These are phyloP conservation scores for Myxozyma nipponensis DNA, from an alignment of 805 yeast species.

Conservation along the genomic window DNA sequence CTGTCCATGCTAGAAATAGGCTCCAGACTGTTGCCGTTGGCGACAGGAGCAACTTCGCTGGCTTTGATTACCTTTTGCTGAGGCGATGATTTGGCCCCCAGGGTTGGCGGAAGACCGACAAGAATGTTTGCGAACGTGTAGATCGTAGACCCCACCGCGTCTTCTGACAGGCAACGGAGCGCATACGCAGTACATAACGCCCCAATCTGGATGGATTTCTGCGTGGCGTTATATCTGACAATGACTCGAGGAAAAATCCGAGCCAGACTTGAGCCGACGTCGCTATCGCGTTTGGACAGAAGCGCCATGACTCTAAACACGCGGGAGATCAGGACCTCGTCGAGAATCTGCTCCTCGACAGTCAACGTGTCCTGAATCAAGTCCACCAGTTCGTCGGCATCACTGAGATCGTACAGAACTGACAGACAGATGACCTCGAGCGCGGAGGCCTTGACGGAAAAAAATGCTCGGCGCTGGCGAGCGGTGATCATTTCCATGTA, in stretches of 20 bases:
- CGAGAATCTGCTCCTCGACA: conserved; percentile 51
- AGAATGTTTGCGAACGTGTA: conserved; percentile 77
- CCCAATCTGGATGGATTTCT: conserved; percentile 48
- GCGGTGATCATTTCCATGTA: conserved; percentile 52
- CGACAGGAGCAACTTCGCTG: too few species aligned
- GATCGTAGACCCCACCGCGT: conserved; percentile 74
- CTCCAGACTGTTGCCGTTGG: conserved; percentile 5
- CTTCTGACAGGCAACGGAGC: conserved; percentile 67
- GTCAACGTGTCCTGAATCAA: conserved; percentile 51
- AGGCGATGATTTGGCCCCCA: conserved; percentile 1
- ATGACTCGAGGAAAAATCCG: conserved; percentile 44
- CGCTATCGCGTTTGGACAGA: conserved; percentile 40
- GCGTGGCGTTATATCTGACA: conserved; percentile 47
- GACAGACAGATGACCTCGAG: conserved; percentile 63
- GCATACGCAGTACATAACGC: conserved; percentile 63
- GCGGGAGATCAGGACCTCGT: conserved; percentile 49
- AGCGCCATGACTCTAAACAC: conserved; percentile 55
- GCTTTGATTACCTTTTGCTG: neutral
- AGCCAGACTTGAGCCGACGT: conserved; percentile 35
- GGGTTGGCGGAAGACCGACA: conserved; percentile 34
- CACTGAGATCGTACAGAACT: conserved; percentile 45
- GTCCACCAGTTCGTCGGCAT: conserved; percentile 43
- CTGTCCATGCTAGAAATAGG: conserved; percentile 19
- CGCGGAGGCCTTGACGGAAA: conserved; percentile 51
- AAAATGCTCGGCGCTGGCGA: conserved; percentile 48